Percentiles rank a stretch among this genome's conserved stretches.
Evolutionary conservation across 2,329 filamentous ascomycete species (phyloP).

Genomic region (Pseudofabraea citricarpa): DNA sequence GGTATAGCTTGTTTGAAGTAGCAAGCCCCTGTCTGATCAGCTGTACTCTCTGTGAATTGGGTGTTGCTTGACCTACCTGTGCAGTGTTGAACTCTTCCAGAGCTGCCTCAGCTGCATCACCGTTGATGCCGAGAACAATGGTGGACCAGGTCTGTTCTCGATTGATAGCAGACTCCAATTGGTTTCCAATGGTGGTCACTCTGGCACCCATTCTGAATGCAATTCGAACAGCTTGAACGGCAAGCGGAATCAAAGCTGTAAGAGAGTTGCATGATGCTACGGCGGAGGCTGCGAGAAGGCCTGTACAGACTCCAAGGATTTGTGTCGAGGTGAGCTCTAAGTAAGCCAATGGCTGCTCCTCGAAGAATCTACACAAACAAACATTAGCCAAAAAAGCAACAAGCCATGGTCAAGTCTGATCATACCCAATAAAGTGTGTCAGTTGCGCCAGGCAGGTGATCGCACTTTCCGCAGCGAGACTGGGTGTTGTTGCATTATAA

Average conservation of each 20-base stretch:
- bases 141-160: constrained; percentile 15
- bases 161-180: constrained; percentile 10
- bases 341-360: constrained; percentile 10
- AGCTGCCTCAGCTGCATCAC: constrained; percentile 10
- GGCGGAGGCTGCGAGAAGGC: constrained; percentile 27
- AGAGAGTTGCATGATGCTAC: constrained; percentile 23
- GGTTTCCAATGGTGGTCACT: constrained; percentile 22
- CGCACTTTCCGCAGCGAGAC: constrained; percentile 58
- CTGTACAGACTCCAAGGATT: constrained; percentile 33
- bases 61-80: neutral
- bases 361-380: constrained; percentile 6
- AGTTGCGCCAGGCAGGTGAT: constrained; percentile 61
- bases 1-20: constrained; percentile 13
- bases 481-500: constrained; percentile 49
- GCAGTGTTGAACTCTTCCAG: constrained; percentile 13
- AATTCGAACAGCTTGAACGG: constrained; percentile 25
- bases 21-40: constrained; percentile 9
- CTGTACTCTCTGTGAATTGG: neutral
- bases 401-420: constrained; percentile 4
- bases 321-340: constrained; percentile 4
- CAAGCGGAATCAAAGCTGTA: constrained; percentile 24
- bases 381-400: neutral
- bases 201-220: constrained; percentile 27
- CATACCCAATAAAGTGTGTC: constrained; percentile 64
- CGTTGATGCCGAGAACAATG: constrained; percentile 11